Base-by-base conservation (phyloP, 148 eudicot species). In the Nepenthes mirabilis region DNA sequence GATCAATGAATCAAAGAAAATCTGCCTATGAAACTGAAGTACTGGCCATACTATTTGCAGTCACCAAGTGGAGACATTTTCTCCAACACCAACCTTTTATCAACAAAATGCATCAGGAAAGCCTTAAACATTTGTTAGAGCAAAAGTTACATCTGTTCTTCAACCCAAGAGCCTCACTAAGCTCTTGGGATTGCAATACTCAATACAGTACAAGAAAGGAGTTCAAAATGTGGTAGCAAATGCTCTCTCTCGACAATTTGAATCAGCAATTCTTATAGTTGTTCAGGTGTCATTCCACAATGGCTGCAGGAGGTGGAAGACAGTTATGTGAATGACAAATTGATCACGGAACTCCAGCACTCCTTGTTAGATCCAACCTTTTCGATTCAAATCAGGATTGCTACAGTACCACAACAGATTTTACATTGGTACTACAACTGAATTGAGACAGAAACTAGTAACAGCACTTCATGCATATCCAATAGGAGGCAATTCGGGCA, bases 1-100 rank as follows among this genome's bases (percentile, higher is more conserved):
- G 32, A 7, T 51, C 61, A 1, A 56, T n/a, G 1, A 32, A 49
- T 1, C 9, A 2, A 14, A 10, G 11, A 0, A 2, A 37, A 1
- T 70, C 74, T 0, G 36, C 50, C 0, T 55, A 65, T 59, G 70
- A 65, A 23, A 59, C 54, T 56, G 74, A 71, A 47, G 6, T 65
- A 0, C 7, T 65, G 10, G 74, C 66, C 2, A 65, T 71, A 0
- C 8, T 71, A 1, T 8, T 40, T 6, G 70, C 23, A 1, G 57
- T 70, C 0, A 36, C 52, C 0, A 59, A 47, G 6, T 70, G 69
- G 65, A 14, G 55, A 2, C 59, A 52, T 0, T 71, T 60, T 14
- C 33, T 71, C 23, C 23, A 23, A 23, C 23, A 23, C 23, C 23
- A 23, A 23, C 23, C 23, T 23, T 23, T 23, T 23, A 23, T 23